Evolutionary conservation across 352 stramenopile genomes (phyloP).

Genomic region (Globisporangium alternatum): DNA sequence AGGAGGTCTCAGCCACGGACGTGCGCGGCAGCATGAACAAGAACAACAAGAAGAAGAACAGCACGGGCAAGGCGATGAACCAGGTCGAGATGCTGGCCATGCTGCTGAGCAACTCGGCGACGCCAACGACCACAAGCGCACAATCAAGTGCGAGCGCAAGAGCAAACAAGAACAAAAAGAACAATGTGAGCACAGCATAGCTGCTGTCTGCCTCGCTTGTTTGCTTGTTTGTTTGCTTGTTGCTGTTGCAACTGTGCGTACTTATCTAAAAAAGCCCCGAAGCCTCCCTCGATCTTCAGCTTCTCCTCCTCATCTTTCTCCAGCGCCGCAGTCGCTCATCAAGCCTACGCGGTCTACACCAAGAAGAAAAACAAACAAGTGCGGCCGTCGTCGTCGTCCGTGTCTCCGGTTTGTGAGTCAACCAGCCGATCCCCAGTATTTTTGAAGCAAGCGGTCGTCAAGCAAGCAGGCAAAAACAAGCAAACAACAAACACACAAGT

Average conservation of each 20-base stretch:
- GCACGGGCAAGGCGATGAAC: conserved; percentile 18
- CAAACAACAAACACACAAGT: neutral
- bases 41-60: conserved; percentile 36
- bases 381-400: neutral
- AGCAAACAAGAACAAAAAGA: neutral
- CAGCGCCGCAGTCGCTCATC: neutral
- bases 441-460: conserved; percentile 3
- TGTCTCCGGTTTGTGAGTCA: neutral
- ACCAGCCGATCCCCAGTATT: neutral
- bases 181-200: conserved; percentile 13
- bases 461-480: neutral
- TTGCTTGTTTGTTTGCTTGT: neutral
- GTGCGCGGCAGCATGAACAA: conserved; percentile 25
- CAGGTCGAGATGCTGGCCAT: conserved; percentile 44
- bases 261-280: conserved; percentile 6
- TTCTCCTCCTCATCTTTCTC: neutral
- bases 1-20: conserved; percentile 19
- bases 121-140: conserved; percentile 3
- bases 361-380: neutral
- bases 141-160: conserved; percentile 2
- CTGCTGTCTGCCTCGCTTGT: neutral
- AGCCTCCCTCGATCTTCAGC: neutral
- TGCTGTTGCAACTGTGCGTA: conserved; percentile 3
- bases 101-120: conserved; percentile 35
- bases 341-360: neutral